A percentile compares a stretch with the other conserved stretches of the same genome.
phyloP scores from a whole-genome alignment of 2,329 filamentous ascomycete species.

The Colletotrichum sp. region DNA sequence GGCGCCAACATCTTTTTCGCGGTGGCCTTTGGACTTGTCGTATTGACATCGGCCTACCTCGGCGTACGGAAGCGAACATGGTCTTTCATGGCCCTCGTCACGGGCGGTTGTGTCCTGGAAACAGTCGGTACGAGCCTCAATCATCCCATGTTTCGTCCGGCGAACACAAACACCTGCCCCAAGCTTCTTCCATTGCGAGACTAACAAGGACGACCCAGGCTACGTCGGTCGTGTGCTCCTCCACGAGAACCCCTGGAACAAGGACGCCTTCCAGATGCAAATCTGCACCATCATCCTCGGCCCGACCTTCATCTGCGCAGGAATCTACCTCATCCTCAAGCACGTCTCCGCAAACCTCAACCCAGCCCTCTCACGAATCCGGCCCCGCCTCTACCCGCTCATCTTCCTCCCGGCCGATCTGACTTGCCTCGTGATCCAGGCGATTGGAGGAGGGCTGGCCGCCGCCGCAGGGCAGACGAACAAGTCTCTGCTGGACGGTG shows the following conservation, averaged over 20 bases:
- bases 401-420: slow-evolving; percentile 66
- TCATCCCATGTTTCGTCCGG: not conserved
- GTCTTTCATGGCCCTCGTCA: slow-evolving; percentile 56
- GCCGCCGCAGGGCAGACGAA: slow-evolving; percentile 49
- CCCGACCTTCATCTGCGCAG: slow-evolving; percentile 66
- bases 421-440: slow-evolving; percentile 63
- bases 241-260: slow-evolving; percentile 59
- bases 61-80: slow-evolving; percentile 59
- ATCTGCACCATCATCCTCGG: slow-evolving; percentile 64
- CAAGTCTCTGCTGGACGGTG: slow-evolving; percentile 42
- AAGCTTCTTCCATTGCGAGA: not conserved
- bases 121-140: slow-evolving; percentile 45
- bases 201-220: slow-evolving; percentile 37
- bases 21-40: slow-evolving; percentile 50
- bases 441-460: slow-evolving; percentile 61
- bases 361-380: slow-evolving; percentile 55
- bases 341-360: slow-evolving; percentile 58
- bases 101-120: slow-evolving; percentile 56
- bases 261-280: slow-evolving; percentile 60
- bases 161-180: not conserved
- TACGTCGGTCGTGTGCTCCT: slow-evolving; percentile 59
- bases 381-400: slow-evolving; percentile 57
- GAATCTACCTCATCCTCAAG: slow-evolving; percentile 69
- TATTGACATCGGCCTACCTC: slow-evolving; percentile 44
- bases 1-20: slow-evolving; percentile 61